These are phyloP conservation scores for Delitschia confertaspora DNA, from an alignment of 495 filamentous ascomycete genomes.

Conservation along the genomic window DNA sequence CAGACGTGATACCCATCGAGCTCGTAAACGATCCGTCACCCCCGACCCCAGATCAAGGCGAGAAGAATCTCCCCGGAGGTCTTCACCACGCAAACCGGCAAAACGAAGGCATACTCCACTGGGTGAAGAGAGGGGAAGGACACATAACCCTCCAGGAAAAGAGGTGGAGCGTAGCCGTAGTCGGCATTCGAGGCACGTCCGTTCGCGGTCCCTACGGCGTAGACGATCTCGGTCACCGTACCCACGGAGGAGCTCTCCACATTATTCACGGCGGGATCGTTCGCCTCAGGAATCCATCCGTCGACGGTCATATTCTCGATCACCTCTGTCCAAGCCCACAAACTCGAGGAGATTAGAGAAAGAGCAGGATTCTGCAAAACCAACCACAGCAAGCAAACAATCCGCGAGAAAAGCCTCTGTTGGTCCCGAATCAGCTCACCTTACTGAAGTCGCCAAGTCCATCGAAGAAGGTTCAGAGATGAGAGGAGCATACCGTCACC, in stretches of 20 bases:
- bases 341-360: slow-evolving; percentile 7
- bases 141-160: slow-evolving; percentile 6
- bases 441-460: slow-evolving; percentile 14
- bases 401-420: slow-evolving; percentile 14
- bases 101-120: slow-evolving; percentile 18
- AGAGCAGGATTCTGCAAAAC: slow-evolving; percentile 15
- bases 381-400: slow-evolving; percentile 7
- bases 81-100: slow-evolving; percentile 19
- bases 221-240: slow-evolving; percentile 14
- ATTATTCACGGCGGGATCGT: slow-evolving; percentile 10
- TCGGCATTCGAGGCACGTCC: slow-evolving; percentile 6
- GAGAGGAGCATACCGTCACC: slow-evolving; percentile 22
- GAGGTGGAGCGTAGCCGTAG: slow-evolving; percentile 12
- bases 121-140: slow-evolving; percentile 13
- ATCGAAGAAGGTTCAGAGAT: slow-evolving; percentile 18
- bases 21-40: slow-evolving; percentile 16
- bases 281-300: slow-evolving; percentile 6
- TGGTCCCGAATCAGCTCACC: slow-evolving; percentile 6
- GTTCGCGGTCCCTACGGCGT: slow-evolving; percentile 21
- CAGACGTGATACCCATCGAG: slow-evolving; percentile 14
- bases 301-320: slow-evolving; percentile 4
- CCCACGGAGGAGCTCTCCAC: too few relatives aligned
- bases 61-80: slow-evolving; percentile 21
- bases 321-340: slow-evolving; percentile 3
- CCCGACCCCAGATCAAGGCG: slow-evolving; percentile 22